These are phyloP conservation scores for Botrytis pseudocinerea DNA, from an alignment of 2,329 filamentous ascomycete species.

Conservation along the genomic window DNA sequence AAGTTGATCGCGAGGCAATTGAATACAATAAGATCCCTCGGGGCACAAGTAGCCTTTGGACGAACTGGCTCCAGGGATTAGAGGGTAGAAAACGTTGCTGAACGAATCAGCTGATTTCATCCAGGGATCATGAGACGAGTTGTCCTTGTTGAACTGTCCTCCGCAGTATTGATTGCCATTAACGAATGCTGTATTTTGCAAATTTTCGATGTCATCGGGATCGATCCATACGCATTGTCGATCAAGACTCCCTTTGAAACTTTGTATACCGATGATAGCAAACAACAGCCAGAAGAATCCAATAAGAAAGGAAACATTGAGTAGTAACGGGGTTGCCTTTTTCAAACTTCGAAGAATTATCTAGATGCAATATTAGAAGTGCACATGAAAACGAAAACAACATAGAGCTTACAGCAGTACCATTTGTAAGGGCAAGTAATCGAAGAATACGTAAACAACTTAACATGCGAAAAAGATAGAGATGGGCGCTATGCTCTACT, in stretches of 20 bases:
- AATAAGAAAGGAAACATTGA: constrained; percentile 92
- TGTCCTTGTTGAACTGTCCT: constrained; percentile 68
- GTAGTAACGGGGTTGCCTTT: constrained; percentile 85
- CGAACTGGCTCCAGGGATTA: constrained; percentile 48
- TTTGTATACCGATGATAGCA: constrained; percentile 94
- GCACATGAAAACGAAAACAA: constrained; percentile 1
- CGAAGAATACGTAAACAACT: constrained; percentile 91
- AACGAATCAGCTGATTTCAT: constrained; percentile 46
- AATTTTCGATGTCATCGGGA: constrained; percentile 56
- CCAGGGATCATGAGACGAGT: constrained; percentile 65
- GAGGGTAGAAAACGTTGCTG: constrained; percentile 44
- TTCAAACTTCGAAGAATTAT: constrained; percentile 95
- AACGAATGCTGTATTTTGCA: constrained; percentile 53
- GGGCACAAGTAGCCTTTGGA: constrained; percentile 91
- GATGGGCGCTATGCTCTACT: constrained; percentile 66
- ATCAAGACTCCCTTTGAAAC: constrained; percentile 81
- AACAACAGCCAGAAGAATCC: constrained; percentile 98
- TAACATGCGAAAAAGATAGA: constrained; percentile 95
- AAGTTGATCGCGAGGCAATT: constrained; percentile 58
- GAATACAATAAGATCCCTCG: constrained; percentile 76
- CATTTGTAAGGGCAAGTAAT: constrained; percentile 87
- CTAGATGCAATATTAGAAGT: constrained; percentile 44
- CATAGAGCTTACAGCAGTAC: constrained; percentile 70
- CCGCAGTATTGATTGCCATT: constrained; percentile 80
- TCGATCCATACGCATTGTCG: constrained; percentile 79